Base-by-base conservation (phyloP, 805 yeast genomes). In the Maudiozyma serrabonitensis region DNA sequence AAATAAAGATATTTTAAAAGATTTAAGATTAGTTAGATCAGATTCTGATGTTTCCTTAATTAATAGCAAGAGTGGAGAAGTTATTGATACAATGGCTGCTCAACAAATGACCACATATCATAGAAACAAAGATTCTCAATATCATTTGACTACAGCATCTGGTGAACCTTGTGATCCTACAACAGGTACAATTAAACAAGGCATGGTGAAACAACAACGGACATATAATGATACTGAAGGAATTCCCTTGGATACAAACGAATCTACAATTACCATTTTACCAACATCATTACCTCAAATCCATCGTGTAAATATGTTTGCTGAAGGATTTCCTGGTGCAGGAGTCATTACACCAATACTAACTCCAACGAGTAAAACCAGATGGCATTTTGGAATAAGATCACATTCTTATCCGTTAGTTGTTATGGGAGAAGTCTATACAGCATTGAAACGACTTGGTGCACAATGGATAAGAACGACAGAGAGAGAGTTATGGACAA, bases 331-430 rank as follows among this genome's bases (percentile, higher is more conserved):
- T 9, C 75, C 81, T 47, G 68, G 78, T 0, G 71, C 71, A 6
- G 54, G 72, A 3, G 70, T 69, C 54, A 70, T 71, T 37, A 71
- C 74, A 39, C 81, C 86, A 8, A 72, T 81, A 21, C 74, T 82
- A 21, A 75, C 85, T 45, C 88, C 90, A 66, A 87, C 87, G 65
- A 84, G 90, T 52, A 91, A 88, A 68, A 87, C 96, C 6, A 81
- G 95, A 67, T 91, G 99, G 99, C 99, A 91, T 72, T 93, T 93
- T 63, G 99, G 99, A 55, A 93, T 91, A 53, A 76, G 99, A 63
- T 87, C 96, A 7, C 77, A 97, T 60, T 87, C 96, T 0, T 93
- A 91, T 64, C 98, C 99, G 31, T 74, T 93, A 58, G 98, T 93
- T 66, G 98, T 91, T 2, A 91, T 91, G 98, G 96, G 97, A 19